Evolutionary conservation across 306 rosid species (phyloP).

Genomic region (Inga laurina): DNA sequence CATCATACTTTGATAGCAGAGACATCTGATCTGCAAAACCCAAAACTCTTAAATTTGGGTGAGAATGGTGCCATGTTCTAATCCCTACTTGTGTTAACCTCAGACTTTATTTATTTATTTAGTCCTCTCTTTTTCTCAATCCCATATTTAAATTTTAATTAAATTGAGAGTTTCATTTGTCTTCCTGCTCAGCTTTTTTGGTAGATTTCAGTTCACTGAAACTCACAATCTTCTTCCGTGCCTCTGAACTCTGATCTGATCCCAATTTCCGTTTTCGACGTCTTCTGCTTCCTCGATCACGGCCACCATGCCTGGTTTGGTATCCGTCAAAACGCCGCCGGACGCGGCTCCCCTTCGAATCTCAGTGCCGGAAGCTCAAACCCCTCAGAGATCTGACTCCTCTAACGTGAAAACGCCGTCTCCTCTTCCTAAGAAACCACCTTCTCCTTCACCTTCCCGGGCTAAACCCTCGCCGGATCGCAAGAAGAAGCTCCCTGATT

Average conservation of each 20-base stretch:
- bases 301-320: conserved; percentile 79
- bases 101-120: background rate
- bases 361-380: conserved; percentile 54
- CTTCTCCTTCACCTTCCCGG: conserved; percentile 83
- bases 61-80: conserved; percentile 49
- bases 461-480: conserved; percentile 67
- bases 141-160: background rate
- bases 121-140: background rate
- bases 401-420: conserved; percentile 59
- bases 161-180: background rate
- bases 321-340: conserved; percentile 77
- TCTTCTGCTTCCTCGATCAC: background rate
- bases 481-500: conserved; percentile 64
- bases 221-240: background rate
- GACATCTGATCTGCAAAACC: conserved; percentile 46
- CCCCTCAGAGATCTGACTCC: conserved; percentile 61
- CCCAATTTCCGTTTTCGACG: background rate
- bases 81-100: conserved; percentile 33
- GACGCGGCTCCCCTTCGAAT: conserved; percentile 64
- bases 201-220: conserved; percentile 2
- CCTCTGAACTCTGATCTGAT: conserved; percentile 18
- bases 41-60: conserved; percentile 14
- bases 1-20: conserved; percentile 44
- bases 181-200: background rate
- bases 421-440: conserved; percentile 62